A percentile compares a stretch with the other conserved stretches of the same genome.
Evolutionary conservation across 202 grass and related monocot genomes (phyloP).

Genomic region (Sporobolus alterniflorus): DNA sequence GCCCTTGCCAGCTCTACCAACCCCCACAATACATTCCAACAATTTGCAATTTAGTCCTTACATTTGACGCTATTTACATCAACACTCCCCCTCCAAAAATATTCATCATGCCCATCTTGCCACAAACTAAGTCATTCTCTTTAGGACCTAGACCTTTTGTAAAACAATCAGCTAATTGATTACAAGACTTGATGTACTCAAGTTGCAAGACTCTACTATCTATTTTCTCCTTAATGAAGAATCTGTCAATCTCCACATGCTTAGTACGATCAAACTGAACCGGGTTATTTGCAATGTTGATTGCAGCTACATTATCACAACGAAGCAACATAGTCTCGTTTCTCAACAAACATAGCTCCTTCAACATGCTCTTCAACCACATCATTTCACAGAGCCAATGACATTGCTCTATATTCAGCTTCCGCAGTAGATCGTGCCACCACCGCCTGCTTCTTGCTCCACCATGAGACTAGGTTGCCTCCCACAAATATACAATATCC

Average conservation of each 20-base stretch:
- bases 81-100: not conserved
- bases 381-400: not conserved
- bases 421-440: not conserved
- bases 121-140: not conserved
- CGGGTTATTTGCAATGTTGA: not conserved
- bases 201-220: not conserved
- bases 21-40: too few relatives aligned
- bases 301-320: not conserved
- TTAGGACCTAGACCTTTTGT: conserved; percentile 9
- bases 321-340: not conserved
- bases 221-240: conserved; percentile 21
- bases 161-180: not conserved
- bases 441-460: not conserved
- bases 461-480: not conserved
- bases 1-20: too few relatives aligned
- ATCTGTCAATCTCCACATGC: not conserved
- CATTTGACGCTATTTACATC: not conserved
- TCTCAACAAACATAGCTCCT: not conserved
- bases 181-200: not conserved
- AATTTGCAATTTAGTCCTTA: not conserved
- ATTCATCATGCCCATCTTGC: conserved; percentile 2
- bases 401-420: not conserved
- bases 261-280: conserved; percentile 5
- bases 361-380: not conserved
- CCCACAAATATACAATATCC: not conserved